A percentile compares a stretch with the other conserved stretches of the same genome.
Evolutionary conservation across 768 basidiomycete species (phyloP).

Genomic region (Stropharia rugosoannulata): DNA sequence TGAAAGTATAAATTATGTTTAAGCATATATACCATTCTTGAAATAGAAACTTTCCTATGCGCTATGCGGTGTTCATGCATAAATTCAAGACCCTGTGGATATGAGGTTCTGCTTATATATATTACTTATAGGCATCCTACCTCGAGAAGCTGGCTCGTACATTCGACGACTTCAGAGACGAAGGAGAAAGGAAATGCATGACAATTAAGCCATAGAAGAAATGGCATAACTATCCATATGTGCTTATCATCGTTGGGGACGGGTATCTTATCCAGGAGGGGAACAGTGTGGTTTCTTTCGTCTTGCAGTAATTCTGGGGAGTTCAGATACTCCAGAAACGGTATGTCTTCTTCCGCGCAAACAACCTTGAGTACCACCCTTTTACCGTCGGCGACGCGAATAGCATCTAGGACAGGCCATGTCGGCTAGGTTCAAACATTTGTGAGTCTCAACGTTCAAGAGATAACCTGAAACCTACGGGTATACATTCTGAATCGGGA

Average conservation of each 20-base stretch:
- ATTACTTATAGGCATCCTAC: too few relatives aligned
- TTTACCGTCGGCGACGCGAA: conserved; percentile 2
- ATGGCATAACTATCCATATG: conserved; percentile 2
- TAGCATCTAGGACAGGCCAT: conserved; percentile 1
- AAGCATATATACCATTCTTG: too few relatives aligned
- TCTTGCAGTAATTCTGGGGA: not conserved
- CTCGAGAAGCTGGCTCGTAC: not conserved
- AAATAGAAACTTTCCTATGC: not conserved
- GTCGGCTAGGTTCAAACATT: not conserved
- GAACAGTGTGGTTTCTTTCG: conserved; percentile 2
- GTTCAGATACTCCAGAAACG: not conserved
- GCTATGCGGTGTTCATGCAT: conserved; percentile 9
- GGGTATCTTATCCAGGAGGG: not conserved
- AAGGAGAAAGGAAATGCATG: not conserved
- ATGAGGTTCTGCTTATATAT: too few relatives aligned
- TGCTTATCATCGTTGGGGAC: not conserved
- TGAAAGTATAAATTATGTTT: not conserved
- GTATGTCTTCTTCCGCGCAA: not conserved
- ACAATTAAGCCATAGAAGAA: not conserved
- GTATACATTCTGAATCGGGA: not conserved
- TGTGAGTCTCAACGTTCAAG: not conserved
- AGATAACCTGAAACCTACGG: not conserved
- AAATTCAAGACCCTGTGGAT: conserved; percentile 5
- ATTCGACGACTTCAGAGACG: not conserved
- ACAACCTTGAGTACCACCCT: conserved; percentile 6